These are phyloP conservation scores for Aureobasidium uvarum DNA, from an alignment of 2,329 filamentous ascomycete genomes.

Conservation along the genomic window DNA sequence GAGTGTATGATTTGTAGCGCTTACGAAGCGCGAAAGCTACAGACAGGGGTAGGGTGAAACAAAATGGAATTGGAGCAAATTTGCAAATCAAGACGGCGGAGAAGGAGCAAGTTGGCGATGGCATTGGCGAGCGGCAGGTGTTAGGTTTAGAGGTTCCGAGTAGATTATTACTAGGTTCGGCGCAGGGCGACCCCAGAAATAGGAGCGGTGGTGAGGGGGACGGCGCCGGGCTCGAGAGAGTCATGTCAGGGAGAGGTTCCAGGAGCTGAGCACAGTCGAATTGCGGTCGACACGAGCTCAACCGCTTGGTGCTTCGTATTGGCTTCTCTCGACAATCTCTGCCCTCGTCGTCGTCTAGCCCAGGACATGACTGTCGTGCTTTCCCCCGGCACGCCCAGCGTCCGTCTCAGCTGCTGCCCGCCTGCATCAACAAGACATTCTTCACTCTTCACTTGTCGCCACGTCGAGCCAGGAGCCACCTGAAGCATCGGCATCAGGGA, in stretches of 20 bases:
- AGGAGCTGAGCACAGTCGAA: constrained; percentile 9
- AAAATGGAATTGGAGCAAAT: background rate
- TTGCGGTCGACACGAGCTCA: constrained; percentile 21
- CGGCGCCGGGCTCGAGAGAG: background rate
- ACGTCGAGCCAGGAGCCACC: constrained; percentile 7
- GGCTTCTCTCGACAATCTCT: background rate
- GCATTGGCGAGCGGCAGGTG: background rate
- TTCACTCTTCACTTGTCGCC: background rate
- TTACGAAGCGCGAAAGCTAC: background rate
- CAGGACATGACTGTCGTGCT: constrained; percentile 20
- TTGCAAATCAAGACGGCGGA: background rate
- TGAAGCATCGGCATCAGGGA: background rate
- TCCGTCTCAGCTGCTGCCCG: constrained; percentile 8
- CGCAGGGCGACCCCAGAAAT: constrained; percentile 2
- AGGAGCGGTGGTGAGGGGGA: background rate
- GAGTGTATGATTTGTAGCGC: background rate
- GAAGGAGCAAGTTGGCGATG: background rate
- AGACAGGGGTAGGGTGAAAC: background rate
- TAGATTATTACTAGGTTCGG: background rate
- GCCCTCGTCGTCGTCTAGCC: background rate
- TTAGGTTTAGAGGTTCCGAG: background rate
- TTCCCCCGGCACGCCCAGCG: constrained; percentile 16
- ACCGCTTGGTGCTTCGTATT: constrained; percentile 17
- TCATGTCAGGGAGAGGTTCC: constrained; percentile 2
- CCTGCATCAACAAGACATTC: background rate